Evolutionary conservation across 1,284 basidiomycete genomes (phyloP).

Genomic region (Gomphus sp.): DNA sequence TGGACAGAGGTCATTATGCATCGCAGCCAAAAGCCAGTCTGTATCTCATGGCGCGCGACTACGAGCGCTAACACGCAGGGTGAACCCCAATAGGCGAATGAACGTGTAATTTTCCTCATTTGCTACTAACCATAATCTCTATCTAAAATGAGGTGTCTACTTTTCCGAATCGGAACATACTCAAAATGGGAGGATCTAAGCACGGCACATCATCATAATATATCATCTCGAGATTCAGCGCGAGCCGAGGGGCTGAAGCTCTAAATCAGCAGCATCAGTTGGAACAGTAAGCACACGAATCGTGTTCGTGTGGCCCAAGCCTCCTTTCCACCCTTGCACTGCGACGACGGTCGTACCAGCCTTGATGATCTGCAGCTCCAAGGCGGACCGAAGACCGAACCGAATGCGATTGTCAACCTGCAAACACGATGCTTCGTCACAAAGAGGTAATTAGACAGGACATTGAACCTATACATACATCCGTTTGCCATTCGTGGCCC

Average conservation of each 20-base stretch:
- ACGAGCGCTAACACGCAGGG: not conserved
- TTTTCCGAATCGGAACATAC: not conserved
- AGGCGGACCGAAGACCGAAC: constrained; percentile 85
- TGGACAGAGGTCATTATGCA: constrained; percentile 10
- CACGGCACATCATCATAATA: not conserved
- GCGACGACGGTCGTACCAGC: constrained; percentile 89
- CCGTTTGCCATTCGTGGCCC: constrained; percentile 92
- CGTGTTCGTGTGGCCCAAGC: constrained; percentile 89
- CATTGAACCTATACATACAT: constrained; percentile 48
- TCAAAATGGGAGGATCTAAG: not conserved
- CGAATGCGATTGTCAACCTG: constrained; percentile 85
- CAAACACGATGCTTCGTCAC: not conserved
- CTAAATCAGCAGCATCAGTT: constrained; percentile 77
- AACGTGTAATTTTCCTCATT: too few species aligned
- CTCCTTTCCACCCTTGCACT: constrained; percentile 98
- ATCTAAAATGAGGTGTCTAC: not conserved
- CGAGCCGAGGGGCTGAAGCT: constrained; percentile 55
- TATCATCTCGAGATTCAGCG: not conserved
- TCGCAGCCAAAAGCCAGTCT: not conserved
- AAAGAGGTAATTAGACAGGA: not conserved
- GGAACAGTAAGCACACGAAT: constrained; percentile 75
- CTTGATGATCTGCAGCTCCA: constrained; percentile 82
- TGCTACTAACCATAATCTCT: not conserved
- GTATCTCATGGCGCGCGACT: not conserved
- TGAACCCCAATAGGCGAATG: too few species aligned